Conservation (phyloP, 2,329 filamentous ascomycete genomes). For the Chrysoporthe cubensis region DNA sequence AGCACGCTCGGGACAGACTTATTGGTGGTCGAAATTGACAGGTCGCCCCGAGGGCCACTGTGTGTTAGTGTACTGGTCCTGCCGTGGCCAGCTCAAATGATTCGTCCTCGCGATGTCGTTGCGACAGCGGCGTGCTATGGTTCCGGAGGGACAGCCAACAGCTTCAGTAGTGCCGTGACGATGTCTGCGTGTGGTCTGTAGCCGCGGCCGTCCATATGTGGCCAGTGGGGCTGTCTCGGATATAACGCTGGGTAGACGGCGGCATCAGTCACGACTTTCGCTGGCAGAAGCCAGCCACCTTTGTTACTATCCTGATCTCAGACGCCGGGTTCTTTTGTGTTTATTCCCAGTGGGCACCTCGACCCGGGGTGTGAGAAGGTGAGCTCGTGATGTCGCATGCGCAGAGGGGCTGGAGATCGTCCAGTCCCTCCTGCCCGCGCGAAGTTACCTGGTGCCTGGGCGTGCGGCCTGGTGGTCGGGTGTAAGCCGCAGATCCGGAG, state of each 20-base stretch:
- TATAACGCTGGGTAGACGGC: not conserved
- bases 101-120: not conserved
- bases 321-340: not conserved
- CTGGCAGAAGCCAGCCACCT: not conserved
- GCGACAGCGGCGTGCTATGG: not conserved
- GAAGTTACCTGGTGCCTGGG: not conserved
- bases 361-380: not conserved
- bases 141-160: not conserved
- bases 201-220: constrained; percentile 4
- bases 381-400: not conserved
- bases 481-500: constrained; percentile 11
- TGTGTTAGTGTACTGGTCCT: constrained; percentile 13
- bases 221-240: constrained; percentile 6
- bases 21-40: constrained; percentile 17
- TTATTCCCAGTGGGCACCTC: not conserved
- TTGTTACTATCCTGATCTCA: not conserved
- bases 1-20: constrained; percentile 1
- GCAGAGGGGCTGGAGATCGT: not conserved
- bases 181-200: not conserved
- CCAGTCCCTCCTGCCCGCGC: constrained; percentile 5
- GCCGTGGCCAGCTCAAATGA: not conserved
- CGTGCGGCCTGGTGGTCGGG: constrained; percentile 6
- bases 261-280: not conserved
- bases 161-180: constrained; percentile 4
- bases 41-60: constrained; percentile 11